Conservation (phyloP, 2,329 filamentous ascomycete species). For the Cryphonectria nitschkei region DNA sequence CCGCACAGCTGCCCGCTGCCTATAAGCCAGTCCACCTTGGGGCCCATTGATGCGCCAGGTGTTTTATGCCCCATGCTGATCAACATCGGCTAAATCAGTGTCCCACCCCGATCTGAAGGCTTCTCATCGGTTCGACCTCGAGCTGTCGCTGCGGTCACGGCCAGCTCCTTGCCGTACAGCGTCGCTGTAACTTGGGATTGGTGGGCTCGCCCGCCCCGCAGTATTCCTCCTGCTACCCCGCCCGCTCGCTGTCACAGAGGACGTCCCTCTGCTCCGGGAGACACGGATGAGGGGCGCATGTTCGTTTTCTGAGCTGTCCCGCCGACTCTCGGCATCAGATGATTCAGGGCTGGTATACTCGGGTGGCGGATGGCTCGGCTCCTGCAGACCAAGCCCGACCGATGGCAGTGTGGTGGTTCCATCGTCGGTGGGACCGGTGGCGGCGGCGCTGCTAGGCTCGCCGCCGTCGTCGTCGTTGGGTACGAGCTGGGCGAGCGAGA, state of each 20-base stretch:
- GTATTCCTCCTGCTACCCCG: conserved; percentile 33
- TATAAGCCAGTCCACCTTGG: not conserved
- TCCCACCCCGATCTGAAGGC: not conserved
- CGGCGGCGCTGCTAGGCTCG: conserved; percentile 61
- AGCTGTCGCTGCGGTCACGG: conserved; percentile 49
- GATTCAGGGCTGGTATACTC: conserved; percentile 70
- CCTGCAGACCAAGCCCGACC: conserved; percentile 53
- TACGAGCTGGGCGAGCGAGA: conserved; percentile 86
- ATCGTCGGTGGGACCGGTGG: conserved; percentile 35
- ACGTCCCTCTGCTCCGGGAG: conserved; percentile 54
- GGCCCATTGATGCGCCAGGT: not conserved
- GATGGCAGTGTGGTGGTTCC: conserved; percentile 40
- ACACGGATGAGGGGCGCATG: conserved; percentile 55
- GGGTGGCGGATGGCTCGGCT: conserved; percentile 67
- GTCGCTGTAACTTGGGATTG: conserved; percentile 83
- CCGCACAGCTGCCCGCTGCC: not conserved
- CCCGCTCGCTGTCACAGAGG: conserved; percentile 45
- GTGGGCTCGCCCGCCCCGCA: conserved; percentile 52
- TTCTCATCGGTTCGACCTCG: conserved; percentile 32
- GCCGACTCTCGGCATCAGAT: conserved; percentile 59
- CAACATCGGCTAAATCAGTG: too few species aligned
- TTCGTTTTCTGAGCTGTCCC: conserved; percentile 62
- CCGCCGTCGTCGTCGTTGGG: conserved; percentile 74
- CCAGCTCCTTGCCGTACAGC: conserved; percentile 63
- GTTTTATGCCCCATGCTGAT: too few species aligned